Evolutionary conservation across 495 filamentous ascomycete genomes (phyloP).

Genomic region (Tetracladium setigerum): DNA sequence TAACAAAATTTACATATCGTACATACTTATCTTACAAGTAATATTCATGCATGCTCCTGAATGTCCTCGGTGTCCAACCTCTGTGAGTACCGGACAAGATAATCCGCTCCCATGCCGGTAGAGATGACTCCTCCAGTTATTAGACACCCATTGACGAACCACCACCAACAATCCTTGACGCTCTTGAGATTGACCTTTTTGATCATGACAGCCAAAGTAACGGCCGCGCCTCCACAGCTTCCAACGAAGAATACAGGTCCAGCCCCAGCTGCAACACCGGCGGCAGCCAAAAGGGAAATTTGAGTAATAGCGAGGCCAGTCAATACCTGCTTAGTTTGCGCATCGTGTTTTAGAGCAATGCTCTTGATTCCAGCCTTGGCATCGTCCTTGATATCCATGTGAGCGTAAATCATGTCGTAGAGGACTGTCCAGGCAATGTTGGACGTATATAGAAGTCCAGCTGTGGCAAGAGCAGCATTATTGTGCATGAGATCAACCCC

Average conservation of each 20-base stretch:
- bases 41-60: not conserved
- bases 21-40: too few relatives aligned
- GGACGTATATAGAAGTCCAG: conserved; percentile 70
- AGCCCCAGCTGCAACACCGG: conserved; percentile 64
- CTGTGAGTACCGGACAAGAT: conserved; percentile 33
- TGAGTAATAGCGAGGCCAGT: conserved; percentile 68
- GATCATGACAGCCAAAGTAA: conserved; percentile 80
- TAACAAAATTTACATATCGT: too few relatives aligned
- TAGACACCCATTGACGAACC: conserved; percentile 68
- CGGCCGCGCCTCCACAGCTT: conserved; percentile 73
- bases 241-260: conserved; percentile 81
- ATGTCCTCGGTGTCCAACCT: not conserved
- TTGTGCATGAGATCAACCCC: conserved; percentile 73
- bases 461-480: conserved; percentile 52
- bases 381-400: conserved; percentile 97
- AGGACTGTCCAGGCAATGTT: conserved; percentile 91
- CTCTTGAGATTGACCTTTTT: conserved; percentile 77
- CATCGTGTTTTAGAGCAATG: conserved; percentile 83
- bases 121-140: conserved; percentile 47
- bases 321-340: conserved; percentile 80
- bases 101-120: conserved; percentile 41
- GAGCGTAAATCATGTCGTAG: conserved; percentile 98
- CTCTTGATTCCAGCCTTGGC: conserved; percentile 89
- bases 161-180: conserved; percentile 90
- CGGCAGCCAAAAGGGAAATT: conserved; percentile 68